Percentiles rank a stretch among this genome's conserved stretches.
Evolutionary conservation across 176 grass and related monocot genomes (phyloP).

Genomic region (Tillandsia fasciculata): DNA sequence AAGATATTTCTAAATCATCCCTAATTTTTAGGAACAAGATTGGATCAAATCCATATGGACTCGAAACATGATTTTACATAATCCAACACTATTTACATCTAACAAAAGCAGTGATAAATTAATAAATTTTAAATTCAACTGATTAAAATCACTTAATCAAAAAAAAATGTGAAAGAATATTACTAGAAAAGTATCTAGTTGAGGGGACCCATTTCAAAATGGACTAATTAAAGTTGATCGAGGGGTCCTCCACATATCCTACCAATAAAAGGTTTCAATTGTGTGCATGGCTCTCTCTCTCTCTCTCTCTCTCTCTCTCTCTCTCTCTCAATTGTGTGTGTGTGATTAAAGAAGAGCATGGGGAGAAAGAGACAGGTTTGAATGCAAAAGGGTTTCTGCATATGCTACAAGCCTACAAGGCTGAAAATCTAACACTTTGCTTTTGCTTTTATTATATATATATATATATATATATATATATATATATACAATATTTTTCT

Average conservation of each 20-base stretch:
- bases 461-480: neutral
- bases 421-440: slow-evolving; percentile 21
- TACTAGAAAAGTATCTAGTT: too few relatives aligned
- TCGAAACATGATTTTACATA: too few relatives aligned
- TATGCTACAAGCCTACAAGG: slow-evolving; percentile 20
- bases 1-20: too few relatives aligned
- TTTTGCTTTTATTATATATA: slow-evolving; percentile 17
- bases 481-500: too few relatives aligned
- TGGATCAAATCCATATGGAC: too few relatives aligned
- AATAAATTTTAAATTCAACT: too few relatives aligned
- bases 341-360: slow-evolving; percentile 59
- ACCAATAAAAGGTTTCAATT: slow-evolving; percentile 3
- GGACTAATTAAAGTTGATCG: slow-evolving; percentile 8
- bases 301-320: slow-evolving; percentile 77
- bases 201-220: neutral
- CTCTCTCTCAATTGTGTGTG: slow-evolving; percentile 23
- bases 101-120: too few relatives aligned
- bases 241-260: slow-evolving; percentile 22
- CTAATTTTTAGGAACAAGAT: too few relatives aligned
- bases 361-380: slow-evolving; percentile 49
- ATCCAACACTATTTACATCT: too few relatives aligned
- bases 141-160: too few relatives aligned
- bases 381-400: slow-evolving; percentile 49
- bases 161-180: too few relatives aligned
- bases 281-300: slow-evolving; percentile 57